A percentile compares a stretch with the other conserved stretches of the same genome.
These are phyloP conservation scores for Pugionium cornutum DNA, from an alignment of 345 rosid species.

Conservation along the genomic window DNA sequence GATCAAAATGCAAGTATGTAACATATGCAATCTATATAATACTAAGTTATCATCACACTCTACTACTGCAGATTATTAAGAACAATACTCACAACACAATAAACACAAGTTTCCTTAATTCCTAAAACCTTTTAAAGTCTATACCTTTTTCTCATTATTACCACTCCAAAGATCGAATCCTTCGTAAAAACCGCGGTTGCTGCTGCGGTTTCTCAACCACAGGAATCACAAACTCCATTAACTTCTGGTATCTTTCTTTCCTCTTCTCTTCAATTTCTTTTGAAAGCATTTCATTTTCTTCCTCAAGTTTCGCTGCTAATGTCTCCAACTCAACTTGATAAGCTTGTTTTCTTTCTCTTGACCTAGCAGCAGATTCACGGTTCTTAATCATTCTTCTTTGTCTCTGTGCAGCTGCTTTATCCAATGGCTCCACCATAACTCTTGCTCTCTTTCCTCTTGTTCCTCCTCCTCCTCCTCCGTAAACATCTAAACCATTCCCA, in stretches of 20 bases:
- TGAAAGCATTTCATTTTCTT: constrained; percentile 69
- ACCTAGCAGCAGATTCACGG: constrained; percentile 83
- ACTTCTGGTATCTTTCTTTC: constrained; percentile 71
- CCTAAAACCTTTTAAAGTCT: background rate
- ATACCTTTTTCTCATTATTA: constrained; percentile 27
- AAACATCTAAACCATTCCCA: constrained; percentile 40
- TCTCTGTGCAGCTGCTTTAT: constrained; percentile 88
- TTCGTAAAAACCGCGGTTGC: constrained; percentile 52
- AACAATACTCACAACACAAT: constrained; percentile 7
- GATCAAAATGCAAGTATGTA: background rate
- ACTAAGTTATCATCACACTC: constrained; percentile 17
- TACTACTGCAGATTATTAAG: constrained; percentile 15
- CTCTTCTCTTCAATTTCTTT: constrained; percentile 83
- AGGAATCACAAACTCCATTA: constrained; percentile 81
- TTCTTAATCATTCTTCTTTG: constrained; percentile 51
- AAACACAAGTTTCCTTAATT: background rate
- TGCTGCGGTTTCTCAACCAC: constrained; percentile 62
- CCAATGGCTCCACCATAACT: constrained; percentile 72
- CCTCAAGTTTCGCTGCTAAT: constrained; percentile 71
- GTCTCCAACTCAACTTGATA: constrained; percentile 92
- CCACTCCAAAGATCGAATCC: constrained; percentile 76
- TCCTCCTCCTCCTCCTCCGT: constrained; percentile 20
- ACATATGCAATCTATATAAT: constrained; percentile 12
- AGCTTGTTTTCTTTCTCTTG: constrained; percentile 96
- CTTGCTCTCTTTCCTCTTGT: constrained; percentile 43